Base-by-base conservation (phyloP, 495 filamentous ascomycete genomes). In the Daldinia vernicosa region DNA sequence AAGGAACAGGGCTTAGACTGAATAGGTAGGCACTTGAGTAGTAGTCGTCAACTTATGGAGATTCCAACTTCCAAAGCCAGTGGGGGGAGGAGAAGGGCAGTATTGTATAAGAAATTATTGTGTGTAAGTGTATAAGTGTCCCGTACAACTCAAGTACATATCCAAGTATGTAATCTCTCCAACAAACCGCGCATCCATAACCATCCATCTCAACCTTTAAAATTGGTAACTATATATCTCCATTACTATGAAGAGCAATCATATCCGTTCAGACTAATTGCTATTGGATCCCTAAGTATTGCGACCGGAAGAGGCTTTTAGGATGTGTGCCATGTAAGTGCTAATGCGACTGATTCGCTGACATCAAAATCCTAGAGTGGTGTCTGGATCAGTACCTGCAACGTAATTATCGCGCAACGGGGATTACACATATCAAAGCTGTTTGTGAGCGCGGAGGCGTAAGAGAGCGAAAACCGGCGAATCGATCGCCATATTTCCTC, bases 361-460 rank as follows among this genome's bases (percentile, higher is more conserved):
- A 30, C 9, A 63, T 32, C 6, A 8, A 8, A 12, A 68, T 52
- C 56, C 65, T 43, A 67, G 55, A n/a, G 54, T 59, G 37, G 55
- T 68, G 64, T 52, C 58, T 64, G 27, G 28, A 32, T n/a, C n/a
- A n/a, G n/a, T 35, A 39, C 30, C 60, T 65, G 64, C 64, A 32
- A 71, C 64, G 54, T 64, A 72, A 72, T 72, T 68, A 72, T 72
- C 70, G 60, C 70, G 65, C 70, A 72, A 61, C 45, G 32, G 27
- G 51, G 53, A 67, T 67, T 72, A 65, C 60, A 52, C 63, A 67
- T 58, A 71, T 47, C 50, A 64, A 64, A 64, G 64, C 55, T 51
- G 27, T 17, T 40, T 33, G 33, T 33, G n/a, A 32, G 27, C 22
- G 45, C 24, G n/a, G 33, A 47, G 24, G 24, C 17, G n/a, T n/a